A percentile compares a stretch with the other conserved stretches of the same genome.
These are phyloP conservation scores for Nemania sp. DNA, from an alignment of 2,329 filamentous ascomycete genomes.

Conservation along the genomic window DNA sequence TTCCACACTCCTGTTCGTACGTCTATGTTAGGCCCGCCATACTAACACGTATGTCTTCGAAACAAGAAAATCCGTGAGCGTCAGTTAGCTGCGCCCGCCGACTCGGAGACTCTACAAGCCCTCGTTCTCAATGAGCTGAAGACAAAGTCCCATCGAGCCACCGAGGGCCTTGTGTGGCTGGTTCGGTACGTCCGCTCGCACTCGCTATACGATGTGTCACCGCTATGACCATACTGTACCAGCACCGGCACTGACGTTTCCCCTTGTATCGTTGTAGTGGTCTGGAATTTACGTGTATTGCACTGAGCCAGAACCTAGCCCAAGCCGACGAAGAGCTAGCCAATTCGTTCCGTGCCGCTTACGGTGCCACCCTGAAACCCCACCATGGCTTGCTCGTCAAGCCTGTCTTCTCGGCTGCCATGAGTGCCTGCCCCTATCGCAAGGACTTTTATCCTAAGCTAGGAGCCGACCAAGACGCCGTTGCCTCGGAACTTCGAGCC, in stretches of 20 bases:
- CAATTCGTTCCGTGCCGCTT: constrained; percentile 83
- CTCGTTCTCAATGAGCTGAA: constrained; percentile 87
- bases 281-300: constrained; percentile 89
- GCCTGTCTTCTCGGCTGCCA: constrained; percentile 89
- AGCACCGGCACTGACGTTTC: constrained; percentile 8
- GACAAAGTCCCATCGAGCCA: constrained; percentile 83
- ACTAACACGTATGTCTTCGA: too few species aligned
- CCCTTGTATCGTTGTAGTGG: constrained; percentile 57
- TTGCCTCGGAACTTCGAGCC: constrained; percentile 63
- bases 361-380: constrained; percentile 84
- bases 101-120: constrained; percentile 83
- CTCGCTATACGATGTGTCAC: constrained; percentile 9
- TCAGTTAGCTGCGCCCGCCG: constrained; percentile 73
- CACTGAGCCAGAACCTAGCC: constrained; percentile 75
- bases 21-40: too few species aligned
- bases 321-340: constrained; percentile 74
- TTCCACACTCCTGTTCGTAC: too few species aligned
- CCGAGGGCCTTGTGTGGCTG: constrained; percentile 90
- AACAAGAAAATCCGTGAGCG: constrained; percentile 84
- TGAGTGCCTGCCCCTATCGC: constrained; percentile 90
- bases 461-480: constrained; percentile 65
- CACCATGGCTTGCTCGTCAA: constrained; percentile 90
- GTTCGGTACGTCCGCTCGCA: constrained; percentile 64
- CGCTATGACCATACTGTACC: background rate
- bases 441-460: constrained; percentile 93